Evolutionary conservation across 495 filamentous ascomycete genomes (phyloP).

Genomic region (Trichoderma orchidacearum): DNA sequence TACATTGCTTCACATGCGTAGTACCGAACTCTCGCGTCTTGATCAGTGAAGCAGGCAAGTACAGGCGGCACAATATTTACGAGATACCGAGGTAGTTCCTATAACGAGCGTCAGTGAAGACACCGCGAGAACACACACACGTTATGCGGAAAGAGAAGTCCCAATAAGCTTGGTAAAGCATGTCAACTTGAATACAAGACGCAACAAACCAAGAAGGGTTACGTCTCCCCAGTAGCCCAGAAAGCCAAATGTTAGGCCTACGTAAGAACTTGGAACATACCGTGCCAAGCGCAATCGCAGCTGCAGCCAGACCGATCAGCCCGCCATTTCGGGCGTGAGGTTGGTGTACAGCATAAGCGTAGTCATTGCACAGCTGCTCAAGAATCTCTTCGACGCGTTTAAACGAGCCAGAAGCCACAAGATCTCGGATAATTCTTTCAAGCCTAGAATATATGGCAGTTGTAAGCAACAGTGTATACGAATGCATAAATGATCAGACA

Average conservation of each 20-base stretch:
- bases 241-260: neutral
- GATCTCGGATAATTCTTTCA: slow-evolving; percentile 82
- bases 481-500: neutral
- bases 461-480: neutral
- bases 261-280: slow-evolving; percentile 38
- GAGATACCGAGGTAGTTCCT: slow-evolving; percentile 84
- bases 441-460: slow-evolving; percentile 37
- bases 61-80: slow-evolving; percentile 92
- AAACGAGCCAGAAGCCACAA: slow-evolving; percentile 59
- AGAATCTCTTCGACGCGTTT: slow-evolving; percentile 73
- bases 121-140: neutral
- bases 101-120: neutral
- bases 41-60: slow-evolving; percentile 95
- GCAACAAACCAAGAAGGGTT: too few species aligned
- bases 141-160: too few species aligned
- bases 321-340: slow-evolving; percentile 95
- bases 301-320: slow-evolving; percentile 89
- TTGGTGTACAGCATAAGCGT: slow-evolving; percentile 94
- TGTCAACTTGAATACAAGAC: too few species aligned
- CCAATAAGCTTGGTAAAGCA: too few species aligned
- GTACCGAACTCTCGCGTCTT: slow-evolving; percentile 95
- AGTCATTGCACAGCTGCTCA: slow-evolving; percentile 92
- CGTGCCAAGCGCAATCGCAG: slow-evolving; percentile 86
- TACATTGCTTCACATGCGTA: slow-evolving; percentile 99
- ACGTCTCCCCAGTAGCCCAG: too few species aligned